These are phyloP conservation scores for Rhipidocladum racemiflorum DNA, from an alignment of 176 grass and related monocot species.

Conservation along the genomic window DNA sequence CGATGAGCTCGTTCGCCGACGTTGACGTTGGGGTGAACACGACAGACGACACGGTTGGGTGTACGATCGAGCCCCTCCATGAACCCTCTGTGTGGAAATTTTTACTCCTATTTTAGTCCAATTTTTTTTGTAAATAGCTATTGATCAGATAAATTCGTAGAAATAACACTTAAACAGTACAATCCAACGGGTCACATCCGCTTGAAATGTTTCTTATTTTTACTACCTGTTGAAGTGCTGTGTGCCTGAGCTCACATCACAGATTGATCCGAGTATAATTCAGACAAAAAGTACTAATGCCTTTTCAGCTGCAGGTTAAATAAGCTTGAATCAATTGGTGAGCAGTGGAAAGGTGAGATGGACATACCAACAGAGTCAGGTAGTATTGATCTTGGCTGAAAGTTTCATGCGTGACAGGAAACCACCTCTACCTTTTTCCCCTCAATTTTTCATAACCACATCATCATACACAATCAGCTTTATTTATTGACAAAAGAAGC, in stretches of 20 bases:
- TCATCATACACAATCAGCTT: background rate
- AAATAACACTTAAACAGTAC: too few relatives aligned
- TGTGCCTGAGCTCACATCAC: too few relatives aligned
- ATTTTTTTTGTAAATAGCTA: too few relatives aligned
- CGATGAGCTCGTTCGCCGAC: background rate
- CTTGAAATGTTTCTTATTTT: too few relatives aligned
- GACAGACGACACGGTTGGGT: too few relatives aligned
- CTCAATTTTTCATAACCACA: background rate
- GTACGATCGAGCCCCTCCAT: too few relatives aligned
- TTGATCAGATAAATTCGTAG: too few relatives aligned
- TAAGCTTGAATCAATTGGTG: background rate
- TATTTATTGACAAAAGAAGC: background rate
- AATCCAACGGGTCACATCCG: too few relatives aligned
- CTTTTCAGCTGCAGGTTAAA: background rate
- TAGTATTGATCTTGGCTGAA: background rate
- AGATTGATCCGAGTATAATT: background rate
- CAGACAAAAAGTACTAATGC: background rate
- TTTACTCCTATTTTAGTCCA: too few relatives aligned
- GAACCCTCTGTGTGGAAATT: background rate
- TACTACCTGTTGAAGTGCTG: too few relatives aligned
- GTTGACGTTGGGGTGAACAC: background rate
- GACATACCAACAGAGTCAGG: background rate
- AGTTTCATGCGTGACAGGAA: background rate
- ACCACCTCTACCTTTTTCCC: background rate
- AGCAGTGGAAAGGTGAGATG: background rate